These are phyloP conservation scores for Leonotis leonurus DNA, from an alignment of 257 asterid genomes.

Conservation along the genomic window DNA sequence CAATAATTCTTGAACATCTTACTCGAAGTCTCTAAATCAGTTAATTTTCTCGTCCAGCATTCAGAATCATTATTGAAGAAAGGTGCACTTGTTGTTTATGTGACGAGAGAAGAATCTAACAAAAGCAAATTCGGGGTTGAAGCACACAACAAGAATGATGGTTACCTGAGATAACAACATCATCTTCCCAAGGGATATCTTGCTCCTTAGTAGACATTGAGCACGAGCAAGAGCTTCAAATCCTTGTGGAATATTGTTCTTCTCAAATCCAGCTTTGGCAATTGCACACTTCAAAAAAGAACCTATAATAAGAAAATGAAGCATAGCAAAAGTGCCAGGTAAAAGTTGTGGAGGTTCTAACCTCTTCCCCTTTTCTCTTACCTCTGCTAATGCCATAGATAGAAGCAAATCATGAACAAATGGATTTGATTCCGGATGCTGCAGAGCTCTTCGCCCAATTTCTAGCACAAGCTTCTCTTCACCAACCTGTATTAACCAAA, in stretches of 20 bases:
- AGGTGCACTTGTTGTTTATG: background rate
- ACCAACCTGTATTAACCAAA: constrained; percentile 62
- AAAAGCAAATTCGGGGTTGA: constrained; percentile 7
- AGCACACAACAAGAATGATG: constrained; percentile 8
- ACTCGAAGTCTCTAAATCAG: constrained; percentile 1
- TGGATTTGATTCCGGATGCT: constrained; percentile 69
- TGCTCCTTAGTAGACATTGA: constrained; percentile 84
- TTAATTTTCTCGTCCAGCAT: background rate
- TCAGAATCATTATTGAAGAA: background rate
- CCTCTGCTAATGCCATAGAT: constrained; percentile 99
- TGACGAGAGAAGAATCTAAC: constrained; percentile 6
- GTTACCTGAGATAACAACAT: constrained; percentile 77
- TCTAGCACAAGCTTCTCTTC: constrained; percentile 90
- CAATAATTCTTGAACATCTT: constrained; percentile 5
- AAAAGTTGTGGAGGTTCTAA: constrained; percentile 27
- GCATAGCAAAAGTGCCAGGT: constrained; percentile 55
- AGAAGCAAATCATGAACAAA: constrained; percentile 82
- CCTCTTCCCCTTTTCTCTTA: constrained; percentile 48
- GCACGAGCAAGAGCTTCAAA: constrained; percentile 99
- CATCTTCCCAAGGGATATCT: constrained; percentile 83
- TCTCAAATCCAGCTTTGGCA: constrained; percentile 83
- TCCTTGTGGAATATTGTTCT: constrained; percentile 85
- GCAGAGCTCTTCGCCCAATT: constrained; percentile 77
- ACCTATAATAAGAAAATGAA: constrained; percentile 61
- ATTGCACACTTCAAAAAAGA: constrained; percentile 96